These are phyloP conservation scores for Letharia lupina DNA, from an alignment of 495 filamentous ascomycete species.

Conservation along the genomic window DNA sequence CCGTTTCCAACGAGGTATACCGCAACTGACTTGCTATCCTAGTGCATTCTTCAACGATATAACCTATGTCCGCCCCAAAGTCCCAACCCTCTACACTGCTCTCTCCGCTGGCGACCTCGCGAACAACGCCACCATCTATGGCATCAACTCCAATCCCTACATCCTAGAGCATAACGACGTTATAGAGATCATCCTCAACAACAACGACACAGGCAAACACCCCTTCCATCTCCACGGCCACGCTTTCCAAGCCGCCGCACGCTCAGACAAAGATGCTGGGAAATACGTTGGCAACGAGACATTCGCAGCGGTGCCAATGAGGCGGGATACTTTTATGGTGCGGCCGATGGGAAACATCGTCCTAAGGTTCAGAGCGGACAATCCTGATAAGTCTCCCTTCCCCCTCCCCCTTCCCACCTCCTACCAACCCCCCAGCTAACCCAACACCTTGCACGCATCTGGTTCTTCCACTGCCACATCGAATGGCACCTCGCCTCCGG, in stretches of 20 bases:
- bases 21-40: not conserved
- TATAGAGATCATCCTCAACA: conserved; percentile 71
- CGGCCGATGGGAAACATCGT: conserved; percentile 51
- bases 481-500: conserved; percentile 75
- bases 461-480: conserved; percentile 75
- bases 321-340: conserved; percentile 52
- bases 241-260: conserved; percentile 58
- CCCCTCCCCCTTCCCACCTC: not conserved
- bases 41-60: conserved; percentile 72
- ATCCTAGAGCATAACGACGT: conserved; percentile 55
- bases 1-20: not conserved
- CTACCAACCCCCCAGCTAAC: conserved; percentile 3
- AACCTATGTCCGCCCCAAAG: conserved; percentile 59
- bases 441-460: conserved; percentile 39
- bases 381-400: conserved; percentile 48
- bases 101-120: conserved; percentile 52
- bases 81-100: conserved; percentile 65
- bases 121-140: conserved; percentile 58
- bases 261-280: conserved; percentile 43
- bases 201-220: conserved; percentile 59
- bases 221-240: conserved; percentile 82
- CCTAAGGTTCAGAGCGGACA: conserved; percentile 59
- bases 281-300: conserved; percentile 35
- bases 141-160: conserved; percentile 55
- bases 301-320: conserved; percentile 43